A percentile compares a stretch with the other conserved stretches of the same genome.
Evolutionary conservation across 306 rosid genomes (phyloP).

Genomic region (Castanea crenata): DNA sequence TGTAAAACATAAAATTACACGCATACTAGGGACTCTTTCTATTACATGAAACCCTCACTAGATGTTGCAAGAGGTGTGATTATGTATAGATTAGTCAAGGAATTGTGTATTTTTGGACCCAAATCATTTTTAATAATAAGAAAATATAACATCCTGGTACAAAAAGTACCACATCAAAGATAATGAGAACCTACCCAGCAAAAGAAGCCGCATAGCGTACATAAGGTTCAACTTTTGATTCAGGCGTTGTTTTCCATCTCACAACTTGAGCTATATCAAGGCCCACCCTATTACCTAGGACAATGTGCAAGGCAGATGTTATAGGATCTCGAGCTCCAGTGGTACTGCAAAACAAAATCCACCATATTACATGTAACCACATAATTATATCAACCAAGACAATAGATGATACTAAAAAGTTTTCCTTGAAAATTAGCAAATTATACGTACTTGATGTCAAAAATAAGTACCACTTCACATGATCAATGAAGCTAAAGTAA

Average conservation of each 20-base stretch:
- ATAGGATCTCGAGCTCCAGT: constrained; percentile 91
- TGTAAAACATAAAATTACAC: constrained; percentile 14
- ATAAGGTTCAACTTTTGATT: constrained; percentile 70
- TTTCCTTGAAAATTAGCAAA: too few species aligned
- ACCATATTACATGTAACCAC: neutral
- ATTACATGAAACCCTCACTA: neutral
- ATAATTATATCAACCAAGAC: neutral
- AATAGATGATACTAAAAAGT: neutral
- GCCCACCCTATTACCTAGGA: constrained; percentile 74
- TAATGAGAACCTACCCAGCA: constrained; percentile 68
- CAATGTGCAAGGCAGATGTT: constrained; percentile 86
- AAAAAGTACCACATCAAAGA: constrained; percentile 1
- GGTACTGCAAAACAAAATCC: constrained; percentile 54
- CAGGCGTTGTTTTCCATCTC: constrained; percentile 77
- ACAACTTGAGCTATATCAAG: constrained; percentile 96
- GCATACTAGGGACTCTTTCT: neutral
- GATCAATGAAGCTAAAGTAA: neutral
- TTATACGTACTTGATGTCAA: neutral
- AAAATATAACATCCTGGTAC: neutral
- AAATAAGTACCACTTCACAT: neutral
- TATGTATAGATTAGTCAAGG: neutral
- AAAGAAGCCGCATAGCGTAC: constrained; percentile 95
- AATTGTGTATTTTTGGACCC: neutral
- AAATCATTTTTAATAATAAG: neutral
- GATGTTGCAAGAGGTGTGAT: neutral